phyloP scores from a whole-genome alignment of 2,329 filamentous ascomycete species.

The Gaeumannomyces tritici region DNA sequence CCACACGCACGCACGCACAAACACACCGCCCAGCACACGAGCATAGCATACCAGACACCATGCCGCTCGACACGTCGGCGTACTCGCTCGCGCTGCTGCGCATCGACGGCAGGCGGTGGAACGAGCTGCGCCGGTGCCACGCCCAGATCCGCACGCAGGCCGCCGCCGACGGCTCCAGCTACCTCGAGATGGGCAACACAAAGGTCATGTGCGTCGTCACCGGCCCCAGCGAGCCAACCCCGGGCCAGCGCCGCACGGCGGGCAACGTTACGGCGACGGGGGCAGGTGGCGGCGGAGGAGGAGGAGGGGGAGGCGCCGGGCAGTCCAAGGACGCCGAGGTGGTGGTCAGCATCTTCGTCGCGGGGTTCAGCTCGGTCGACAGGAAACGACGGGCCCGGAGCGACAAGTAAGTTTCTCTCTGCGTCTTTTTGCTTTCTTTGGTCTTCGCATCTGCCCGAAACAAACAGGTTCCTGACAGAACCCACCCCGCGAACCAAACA shows the following conservation, averaged over 20 bases:
- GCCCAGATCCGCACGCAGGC: slow-evolving; percentile 89
- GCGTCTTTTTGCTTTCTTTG: neutral
- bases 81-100: slow-evolving; percentile 80
- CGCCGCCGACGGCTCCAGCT: slow-evolving; percentile 84
- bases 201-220: slow-evolving; percentile 90
- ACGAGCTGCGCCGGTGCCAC: slow-evolving; percentile 82
- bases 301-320: slow-evolving; percentile 9
- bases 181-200: slow-evolving; percentile 95
- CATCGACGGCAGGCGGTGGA: slow-evolving; percentile 85
- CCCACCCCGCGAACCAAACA: slow-evolving; percentile 26
- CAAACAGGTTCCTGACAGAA: too few relatives aligned
- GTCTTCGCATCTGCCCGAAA: neutral
- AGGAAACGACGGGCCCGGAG: slow-evolving; percentile 64
- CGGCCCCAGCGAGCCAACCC: slow-evolving; percentile 63
- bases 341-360: slow-evolving; percentile 72
- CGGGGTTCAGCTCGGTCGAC: slow-evolving; percentile 82
- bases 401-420: slow-evolving; percentile 58
- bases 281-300: slow-evolving; percentile 16
- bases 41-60: slow-evolving; percentile 25
- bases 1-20: too few relatives aligned
- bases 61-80: slow-evolving; percentile 92
- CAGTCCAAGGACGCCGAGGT: slow-evolving; percentile 52
- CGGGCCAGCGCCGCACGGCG: slow-evolving; percentile 32
- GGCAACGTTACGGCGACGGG: slow-evolving; percentile 32
- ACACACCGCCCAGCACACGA: too few relatives aligned